phyloP scores from a whole-genome alignment of 306 rosid species.

The Acacia melanoxylon region DNA sequence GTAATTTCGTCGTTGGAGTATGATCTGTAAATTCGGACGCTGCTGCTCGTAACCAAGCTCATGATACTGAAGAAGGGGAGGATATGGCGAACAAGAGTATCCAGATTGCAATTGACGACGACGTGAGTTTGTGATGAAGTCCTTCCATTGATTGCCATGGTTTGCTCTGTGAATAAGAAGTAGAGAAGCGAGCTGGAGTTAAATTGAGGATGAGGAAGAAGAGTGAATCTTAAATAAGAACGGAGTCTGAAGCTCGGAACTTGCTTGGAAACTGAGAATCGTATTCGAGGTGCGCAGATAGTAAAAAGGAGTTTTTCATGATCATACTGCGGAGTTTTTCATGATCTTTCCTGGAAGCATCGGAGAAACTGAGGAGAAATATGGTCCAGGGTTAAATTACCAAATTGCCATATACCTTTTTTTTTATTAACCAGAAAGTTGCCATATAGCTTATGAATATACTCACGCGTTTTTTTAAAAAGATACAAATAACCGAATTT shows the following conservation, averaged over 20 bases:
- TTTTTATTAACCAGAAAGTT: too few species aligned
- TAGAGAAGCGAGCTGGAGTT: background rate
- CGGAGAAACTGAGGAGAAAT: background rate
- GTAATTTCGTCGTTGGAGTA: background rate
- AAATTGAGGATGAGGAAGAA: background rate
- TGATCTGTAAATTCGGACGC: slow-evolving; percentile 6
- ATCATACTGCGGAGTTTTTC: background rate
- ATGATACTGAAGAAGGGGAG: slow-evolving; percentile 11
- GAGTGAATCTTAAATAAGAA: background rate
- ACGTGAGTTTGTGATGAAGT: background rate
- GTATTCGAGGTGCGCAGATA: too few species aligned
- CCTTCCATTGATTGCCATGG: background rate
- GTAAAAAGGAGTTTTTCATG: background rate
- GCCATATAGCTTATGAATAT: too few species aligned
- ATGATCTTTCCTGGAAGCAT: background rate
- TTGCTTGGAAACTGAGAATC: background rate
- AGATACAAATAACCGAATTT: too few species aligned
- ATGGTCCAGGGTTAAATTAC: too few species aligned
- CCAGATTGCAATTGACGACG: background rate
- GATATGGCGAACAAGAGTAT: background rate
- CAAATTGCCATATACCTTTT: too few species aligned
- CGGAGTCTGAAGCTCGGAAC: background rate
- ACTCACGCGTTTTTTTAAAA: too few species aligned
- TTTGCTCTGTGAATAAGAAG: background rate
- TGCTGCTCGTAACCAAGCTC: background rate